Base-by-base conservation (phyloP, 202 grass and related monocot genomes). In the Carex arenaria region DNA sequence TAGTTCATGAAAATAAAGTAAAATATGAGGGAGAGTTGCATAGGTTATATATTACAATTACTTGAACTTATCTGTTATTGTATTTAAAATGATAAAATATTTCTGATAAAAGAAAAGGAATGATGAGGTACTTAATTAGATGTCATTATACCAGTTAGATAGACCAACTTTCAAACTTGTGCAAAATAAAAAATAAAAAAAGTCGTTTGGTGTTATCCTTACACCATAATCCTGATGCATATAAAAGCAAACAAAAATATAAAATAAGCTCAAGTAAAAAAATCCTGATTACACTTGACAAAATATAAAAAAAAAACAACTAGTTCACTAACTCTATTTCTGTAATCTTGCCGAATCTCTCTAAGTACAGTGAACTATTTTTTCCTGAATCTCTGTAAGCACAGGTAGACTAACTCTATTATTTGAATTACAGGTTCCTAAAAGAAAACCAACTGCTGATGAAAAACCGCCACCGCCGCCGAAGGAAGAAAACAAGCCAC, bases 401-500 rank as follows among this genome's bases (percentile, higher is more conserved):
- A 38, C 36, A 38, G 36, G 36, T 38, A 40, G 38, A 40, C 38
- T 40, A 40, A 40, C 38, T 40, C 38, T 40, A 40, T 40, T 59
- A 36, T 59, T 78, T 78, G 19, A 66, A 81, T 81, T 38, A 26
- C 83, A 94, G 92, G 92, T 66, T 18, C 89, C 92, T 61, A 89
- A 83, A 89, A 91, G 87, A 64, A 73, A 47, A 55, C 56, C 85
- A 67, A 18, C 40, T 40, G 63, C 59, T 51, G 62, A 91, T 59
- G 85, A 91, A n/a, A 94, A 89, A 73, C 38, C 56, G 13, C 9
- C 42, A 30, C 32, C 38, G 5, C 38, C 38, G 5, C 74, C 80
- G 9, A 89, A 80, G 75, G 83, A 86, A 77, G 83, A 91, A 73
- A 86, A 20, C 75, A 94, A 88, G 80, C 61, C 68, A 15, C 84